These are phyloP conservation scores for Pyricularia pennisetigena DNA, from an alignment of 2,329 filamentous ascomycete species.

Conservation along the genomic window DNA sequence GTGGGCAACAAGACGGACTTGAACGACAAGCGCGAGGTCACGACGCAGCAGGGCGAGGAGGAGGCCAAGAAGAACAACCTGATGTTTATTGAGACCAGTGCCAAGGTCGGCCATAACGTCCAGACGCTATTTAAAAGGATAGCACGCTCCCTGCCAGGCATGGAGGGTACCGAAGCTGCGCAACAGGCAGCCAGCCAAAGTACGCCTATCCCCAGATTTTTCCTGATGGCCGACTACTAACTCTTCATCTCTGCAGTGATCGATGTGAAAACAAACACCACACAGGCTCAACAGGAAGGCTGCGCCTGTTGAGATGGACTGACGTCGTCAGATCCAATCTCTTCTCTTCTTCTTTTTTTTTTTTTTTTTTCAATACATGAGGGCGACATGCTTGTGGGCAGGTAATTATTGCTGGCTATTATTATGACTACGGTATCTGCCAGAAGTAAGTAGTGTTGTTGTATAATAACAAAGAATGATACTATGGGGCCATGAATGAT, in stretches of 20 bases:
- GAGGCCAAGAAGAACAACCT: constrained; percentile 96
- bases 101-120: constrained; percentile 95
- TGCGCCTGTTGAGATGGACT: constrained; percentile 49
- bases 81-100: constrained; percentile 99
- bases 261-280: constrained; percentile 77
- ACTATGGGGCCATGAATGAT: constrained; percentile 5
- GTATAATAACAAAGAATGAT: constrained; percentile 8
- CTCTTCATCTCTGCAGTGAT: constrained; percentile 54
- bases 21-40: constrained; percentile 97
- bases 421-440: neutral
- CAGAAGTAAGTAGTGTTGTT: constrained; percentile 5
- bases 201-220: constrained; percentile 23
- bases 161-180: constrained; percentile 83
- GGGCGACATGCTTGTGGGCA: neutral
- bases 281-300: constrained; percentile 60
- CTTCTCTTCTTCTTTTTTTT: neutral
- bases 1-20: constrained; percentile 99
- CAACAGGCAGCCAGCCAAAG: constrained; percentile 67
- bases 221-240: neutral
- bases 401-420: neutral
- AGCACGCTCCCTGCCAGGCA: constrained; percentile 92
- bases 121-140: constrained; percentile 97
- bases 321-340: neutral
- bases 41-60: constrained; percentile 90
- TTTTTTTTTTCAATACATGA: neutral